Evolutionary conservation across 768 basidiomycete genomes (phyloP).

Genomic region (Podaxis mareebaensis): DNA sequence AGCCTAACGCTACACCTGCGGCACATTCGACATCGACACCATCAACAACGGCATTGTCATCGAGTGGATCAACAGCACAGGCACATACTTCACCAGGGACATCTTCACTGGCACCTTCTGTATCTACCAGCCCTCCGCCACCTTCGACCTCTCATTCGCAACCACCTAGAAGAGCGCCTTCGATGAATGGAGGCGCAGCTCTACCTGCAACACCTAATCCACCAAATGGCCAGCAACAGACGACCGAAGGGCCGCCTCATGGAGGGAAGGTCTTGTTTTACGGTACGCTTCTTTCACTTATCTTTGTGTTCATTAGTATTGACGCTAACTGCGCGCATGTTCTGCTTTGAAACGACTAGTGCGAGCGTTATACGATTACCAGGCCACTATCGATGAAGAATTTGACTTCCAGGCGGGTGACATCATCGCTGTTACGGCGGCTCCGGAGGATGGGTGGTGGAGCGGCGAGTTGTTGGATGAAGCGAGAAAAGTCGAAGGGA

Average conservation of each 20-base stretch:
- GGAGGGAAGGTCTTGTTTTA: conserved; percentile 72
- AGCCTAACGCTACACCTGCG: neutral
- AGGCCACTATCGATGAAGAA: conserved; percentile 84
- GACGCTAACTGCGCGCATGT: conserved; percentile 7
- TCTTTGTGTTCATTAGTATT: conserved; percentile 4
- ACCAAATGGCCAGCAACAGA: neutral
- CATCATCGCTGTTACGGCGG: conserved; percentile 92
- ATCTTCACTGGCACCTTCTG: neutral
- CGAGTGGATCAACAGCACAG: neutral
- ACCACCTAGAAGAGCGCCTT: neutral
- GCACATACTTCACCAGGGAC: neutral
- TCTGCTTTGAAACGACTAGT: conserved; percentile 44
- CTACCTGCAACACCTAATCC: conserved; percentile 1
- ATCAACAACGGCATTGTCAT: neutral
- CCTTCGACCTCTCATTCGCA: neutral
- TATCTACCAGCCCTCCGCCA: neutral
- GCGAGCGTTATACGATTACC: conserved; percentile 87
- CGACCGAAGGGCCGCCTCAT: neutral
- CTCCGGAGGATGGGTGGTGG: conserved; percentile 99
- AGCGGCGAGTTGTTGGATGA: conserved; percentile 84
- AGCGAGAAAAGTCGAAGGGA: conserved; percentile 63
- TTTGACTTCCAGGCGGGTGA: conserved; percentile 97
- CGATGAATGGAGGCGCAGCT: neutral
- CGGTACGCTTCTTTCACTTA: conserved; percentile 50
- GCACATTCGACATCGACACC: neutral